Evolutionary conservation across 148 eudicot genomes (phyloP).

Genomic region (Rhododendron vialii): DNA sequence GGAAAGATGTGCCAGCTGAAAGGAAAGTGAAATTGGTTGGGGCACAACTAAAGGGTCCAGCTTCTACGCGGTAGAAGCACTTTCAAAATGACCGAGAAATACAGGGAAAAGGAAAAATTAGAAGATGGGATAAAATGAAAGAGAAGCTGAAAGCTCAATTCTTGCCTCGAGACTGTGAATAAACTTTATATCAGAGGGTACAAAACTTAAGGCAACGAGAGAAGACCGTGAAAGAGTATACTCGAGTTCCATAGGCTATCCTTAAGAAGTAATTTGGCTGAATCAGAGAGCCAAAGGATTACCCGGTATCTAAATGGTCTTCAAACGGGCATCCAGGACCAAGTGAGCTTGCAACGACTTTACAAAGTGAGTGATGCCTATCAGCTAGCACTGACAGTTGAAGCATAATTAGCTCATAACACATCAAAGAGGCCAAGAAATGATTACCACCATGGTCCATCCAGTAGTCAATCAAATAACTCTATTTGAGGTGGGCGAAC

Average conservation of each 20-base stretch:
- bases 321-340: background rate
- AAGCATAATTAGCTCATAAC: background rate
- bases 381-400: background rate
- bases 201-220: background rate
- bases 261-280: background rate
- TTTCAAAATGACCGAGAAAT: background rate
- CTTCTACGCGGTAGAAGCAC: background rate
- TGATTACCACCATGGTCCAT: background rate
- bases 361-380: background rate
- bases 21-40: background rate
- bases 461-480: background rate
- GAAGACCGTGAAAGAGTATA: background rate
- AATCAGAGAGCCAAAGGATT: background rate
- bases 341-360: background rate
- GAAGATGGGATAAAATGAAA: background rate
- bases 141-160: background rate
- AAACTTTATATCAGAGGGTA: background rate
- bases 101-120: background rate
- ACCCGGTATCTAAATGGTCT: background rate
- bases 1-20: background rate
- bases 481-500: background rate
- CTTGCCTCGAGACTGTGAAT: background rate
- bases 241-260: background rate
- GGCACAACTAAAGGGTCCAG: background rate
- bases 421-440: background rate